Evolutionary conservation across 345 rosid species (phyloP), one percentile per base, ranked within the genome.

Genomic region (Salix udensis): DNA sequence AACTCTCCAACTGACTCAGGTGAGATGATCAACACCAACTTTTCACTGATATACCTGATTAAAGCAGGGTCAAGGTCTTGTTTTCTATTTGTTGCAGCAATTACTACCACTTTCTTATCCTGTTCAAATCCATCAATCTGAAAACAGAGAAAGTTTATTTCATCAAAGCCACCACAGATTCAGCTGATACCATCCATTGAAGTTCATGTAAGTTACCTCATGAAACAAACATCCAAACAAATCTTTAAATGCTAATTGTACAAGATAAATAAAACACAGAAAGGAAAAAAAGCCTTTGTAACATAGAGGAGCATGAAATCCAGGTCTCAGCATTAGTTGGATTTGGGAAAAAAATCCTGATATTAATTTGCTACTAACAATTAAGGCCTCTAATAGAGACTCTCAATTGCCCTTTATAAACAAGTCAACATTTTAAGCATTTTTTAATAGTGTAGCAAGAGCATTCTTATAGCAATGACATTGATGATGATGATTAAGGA

Each of bases 61-160:
- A 94, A 82, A 58, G 99, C 97, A 16, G 98, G 94, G 84, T 94
- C 98, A 74, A 96, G 97, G 81, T 94, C 99, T 83, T 90, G 97
- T 86, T 92, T 96, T 79, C 99, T 87, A 80, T 94, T 94, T 70
- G 98, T 96, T 71, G 98, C 98, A 53, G 98, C 99, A 73, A 96
- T 88, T 40, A 96, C 92, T 8, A 91, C 92, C 65, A 91, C 97
- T 78, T 92, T 92, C 80, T 92, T 91, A 67, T 92, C 95, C 75
- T 91, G 97, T 77, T 96, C 98, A 88, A 96, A 96, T 76, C 99
- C 97, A 83, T 96, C 99, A 69, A 91, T 96, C 98, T 96, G 88
- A 82, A 74, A 26, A 74, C 13, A 28, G 26, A 68, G 53, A 53
- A 42, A 40, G 78, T 55, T 39, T 66, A 78, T 62, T 53, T 80